Evolutionary conservation across 2,329 filamentous ascomycete genomes (phyloP).

Genomic region (Didymella sp.): DNA sequence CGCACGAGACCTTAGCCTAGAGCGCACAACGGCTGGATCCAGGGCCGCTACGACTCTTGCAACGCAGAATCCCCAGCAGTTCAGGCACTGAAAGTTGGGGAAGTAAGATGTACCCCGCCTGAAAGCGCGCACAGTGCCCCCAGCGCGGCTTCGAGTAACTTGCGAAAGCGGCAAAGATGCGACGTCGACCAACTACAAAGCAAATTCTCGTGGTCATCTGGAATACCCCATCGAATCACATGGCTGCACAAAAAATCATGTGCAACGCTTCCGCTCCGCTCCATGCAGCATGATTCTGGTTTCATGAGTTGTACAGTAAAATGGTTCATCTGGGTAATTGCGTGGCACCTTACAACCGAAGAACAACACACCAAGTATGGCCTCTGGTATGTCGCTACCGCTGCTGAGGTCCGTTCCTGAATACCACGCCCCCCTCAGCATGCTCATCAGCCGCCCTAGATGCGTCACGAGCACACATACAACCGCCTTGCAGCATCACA

Average conservation of each 20-base stretch:
- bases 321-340: constrained; percentile 24
- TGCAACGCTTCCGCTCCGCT: constrained; percentile 39
- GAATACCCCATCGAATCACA: constrained; percentile 41
- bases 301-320: constrained; percentile 51
- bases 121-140: constrained; percentile 23
- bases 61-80: constrained; percentile 33
- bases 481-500: constrained; percentile 7
- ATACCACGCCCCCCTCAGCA: constrained; percentile 15
- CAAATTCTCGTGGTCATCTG: constrained; percentile 48
- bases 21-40: constrained; percentile 20
- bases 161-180: constrained; percentile 23
- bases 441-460: constrained; percentile 9
- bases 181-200: constrained; percentile 40
- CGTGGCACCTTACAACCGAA: constrained; percentile 30
- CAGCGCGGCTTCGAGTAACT: constrained; percentile 24
- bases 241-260: constrained; percentile 45
- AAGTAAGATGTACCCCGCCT: constrained; percentile 29
- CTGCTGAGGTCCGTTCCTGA: constrained; percentile 20
- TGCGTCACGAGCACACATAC: constrained; percentile 8
- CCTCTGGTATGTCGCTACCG: constrained; percentile 18
- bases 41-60: constrained; percentile 18
- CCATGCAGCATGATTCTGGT: constrained; percentile 46
- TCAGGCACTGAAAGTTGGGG: constrained; percentile 23
- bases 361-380: constrained; percentile 19
- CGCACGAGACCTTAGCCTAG: constrained; percentile 29